Evolutionary conservation across 169 alveolate genomes (phyloP), one percentile per base, ranked within the genome.

Genomic region (Babesia ovata): DNA sequence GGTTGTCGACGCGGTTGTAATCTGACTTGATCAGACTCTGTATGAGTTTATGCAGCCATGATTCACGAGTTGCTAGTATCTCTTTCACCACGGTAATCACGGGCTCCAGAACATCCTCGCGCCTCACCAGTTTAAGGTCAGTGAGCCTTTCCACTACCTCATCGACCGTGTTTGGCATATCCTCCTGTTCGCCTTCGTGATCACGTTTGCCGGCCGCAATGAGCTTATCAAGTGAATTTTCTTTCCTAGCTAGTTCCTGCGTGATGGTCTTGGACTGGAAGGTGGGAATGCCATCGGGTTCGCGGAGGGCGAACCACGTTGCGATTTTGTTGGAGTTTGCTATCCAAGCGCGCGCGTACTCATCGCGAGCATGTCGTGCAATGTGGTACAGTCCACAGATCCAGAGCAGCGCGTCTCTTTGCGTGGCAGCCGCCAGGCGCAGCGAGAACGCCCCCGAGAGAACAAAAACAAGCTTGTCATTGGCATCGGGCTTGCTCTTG

Each of bases 371-470:
- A 44, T 60, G 61, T 14, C 66, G 24, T 22, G 88, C 81, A 26
- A 73, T 73, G 62, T 69, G 70, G 61, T 65, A 83, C 21, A 83
- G 36, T 0, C 86, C 90, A 9, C 86, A 19, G 21, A 83, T 83
- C 90, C 90, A 83, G 21, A 66, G 42, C 45, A 56, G 70, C 10
- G 86, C 70, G 16, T 54, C 75, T 19, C 21, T 49, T 21, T 29
- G 53, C 0, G 62, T 17, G 57, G 44, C 46, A 3, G 90, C 81
- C 9, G 79, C 72, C 76, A 83, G 19, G 6, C 69, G 82, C 46
- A 83, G 49, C 54, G 86, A 63, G n/a, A 70, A 54, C 11, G 50
- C 39, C 36, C 90, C 86, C 53, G 84, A 71, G 14, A 83, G 69
- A 1, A 75, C 52, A 49, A 83, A 83, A 0, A 58, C 59, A 11